A percentile compares a stretch with the other conserved stretches of the same genome.
phyloP scores from a whole-genome alignment of 805 yeast species.

The Candida cerambycidarum region DNA sequence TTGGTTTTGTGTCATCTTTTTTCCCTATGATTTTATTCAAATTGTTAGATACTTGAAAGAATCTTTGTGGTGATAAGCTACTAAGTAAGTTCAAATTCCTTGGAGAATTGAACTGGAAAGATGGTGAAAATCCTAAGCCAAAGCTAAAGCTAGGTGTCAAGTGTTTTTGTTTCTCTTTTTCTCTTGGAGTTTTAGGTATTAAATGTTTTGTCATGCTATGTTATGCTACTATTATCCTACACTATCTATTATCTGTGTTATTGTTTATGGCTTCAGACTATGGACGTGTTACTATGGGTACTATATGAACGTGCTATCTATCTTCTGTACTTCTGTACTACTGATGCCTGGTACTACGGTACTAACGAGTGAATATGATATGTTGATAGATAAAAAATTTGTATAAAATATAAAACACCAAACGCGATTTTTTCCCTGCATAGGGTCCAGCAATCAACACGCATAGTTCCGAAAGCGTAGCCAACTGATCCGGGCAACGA shows the following conservation, averaged over 20 bases:
- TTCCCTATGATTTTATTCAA: conserved; percentile 16
- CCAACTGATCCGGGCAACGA: no score
- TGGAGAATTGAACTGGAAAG: conserved; percentile 41
- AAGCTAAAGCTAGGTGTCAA: conserved; percentile 28
- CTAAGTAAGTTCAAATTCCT: conserved; percentile 21
- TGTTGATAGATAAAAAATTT: neutral
- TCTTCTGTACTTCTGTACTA: neutral
- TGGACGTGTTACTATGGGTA: no score
- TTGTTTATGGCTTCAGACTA: no score
- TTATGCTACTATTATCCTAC: no score
- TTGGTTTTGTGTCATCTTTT: conserved; percentile 1
- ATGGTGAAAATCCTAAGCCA: conserved; percentile 43
- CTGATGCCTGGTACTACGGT: neutral
- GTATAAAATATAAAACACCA: conserved; percentile 7
- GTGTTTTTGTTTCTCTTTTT: conserved; percentile 6
- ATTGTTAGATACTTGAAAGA: conserved; percentile 26
- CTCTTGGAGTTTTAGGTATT: conserved; percentile 19
- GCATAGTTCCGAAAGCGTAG: no score
- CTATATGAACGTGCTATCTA: no score
- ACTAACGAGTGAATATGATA: no score
- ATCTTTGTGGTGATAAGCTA: conserved; percentile 35
- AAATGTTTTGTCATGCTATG: conserved; percentile 6
- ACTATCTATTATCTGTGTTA: no score
- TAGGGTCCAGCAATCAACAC: neutral
- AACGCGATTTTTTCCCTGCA: conserved; percentile 9